phyloP scores from a whole-genome alignment of 495 filamentous ascomycete genomes.

The Chaetomium cochliodes region DNA sequence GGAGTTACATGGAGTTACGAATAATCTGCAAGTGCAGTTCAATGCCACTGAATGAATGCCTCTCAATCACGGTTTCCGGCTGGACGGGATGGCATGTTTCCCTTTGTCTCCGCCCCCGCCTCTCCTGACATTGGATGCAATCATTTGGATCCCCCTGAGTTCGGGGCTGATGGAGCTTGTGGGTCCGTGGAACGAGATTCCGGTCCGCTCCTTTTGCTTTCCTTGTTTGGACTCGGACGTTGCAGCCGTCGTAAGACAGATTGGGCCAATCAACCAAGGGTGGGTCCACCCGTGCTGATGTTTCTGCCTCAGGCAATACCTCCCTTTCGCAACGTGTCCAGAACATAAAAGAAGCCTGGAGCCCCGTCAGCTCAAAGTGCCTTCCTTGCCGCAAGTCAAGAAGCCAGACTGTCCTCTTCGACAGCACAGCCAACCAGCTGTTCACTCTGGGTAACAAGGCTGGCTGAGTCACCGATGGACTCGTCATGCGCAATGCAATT shows the following conservation, averaged over 20 bases:
- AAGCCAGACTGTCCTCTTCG: slow-evolving; percentile 37
- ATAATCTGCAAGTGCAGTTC: not conserved
- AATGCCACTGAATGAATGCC: not conserved
- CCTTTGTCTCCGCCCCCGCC: slow-evolving; percentile 18
- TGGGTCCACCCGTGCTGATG: slow-evolving; percentile 4
- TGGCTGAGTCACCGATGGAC: slow-evolving; percentile 27
- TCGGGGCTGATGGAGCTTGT: slow-evolving; percentile 7
- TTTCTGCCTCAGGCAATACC: slow-evolving; percentile 33
- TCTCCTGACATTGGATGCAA: slow-evolving; percentile 1
- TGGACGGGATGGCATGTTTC: slow-evolving; percentile 2
- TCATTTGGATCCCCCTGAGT: slow-evolving; percentile 13
- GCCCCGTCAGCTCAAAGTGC: slow-evolving; percentile 24
- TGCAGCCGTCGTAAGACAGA: slow-evolving; percentile 26
- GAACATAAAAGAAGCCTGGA: slow-evolving; percentile 38
- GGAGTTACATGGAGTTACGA: too few relatives aligned
- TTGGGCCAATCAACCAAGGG: slow-evolving; percentile 31
- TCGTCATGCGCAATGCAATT: slow-evolving; percentile 34
- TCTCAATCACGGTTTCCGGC: not conserved
- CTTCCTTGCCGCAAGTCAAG: slow-evolving; percentile 19
- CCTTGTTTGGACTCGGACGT: slow-evolving; percentile 33
- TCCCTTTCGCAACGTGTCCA: slow-evolving; percentile 35
- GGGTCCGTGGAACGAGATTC: slow-evolving; percentile 19
- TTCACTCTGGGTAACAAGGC: slow-evolving; percentile 14
- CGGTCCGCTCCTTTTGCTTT: slow-evolving; percentile 24
- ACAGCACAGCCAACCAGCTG: slow-evolving; percentile 29